Evolutionary conservation across 2,329 filamentous ascomycete species (phyloP).

Genomic region (Alternaria longipes): DNA sequence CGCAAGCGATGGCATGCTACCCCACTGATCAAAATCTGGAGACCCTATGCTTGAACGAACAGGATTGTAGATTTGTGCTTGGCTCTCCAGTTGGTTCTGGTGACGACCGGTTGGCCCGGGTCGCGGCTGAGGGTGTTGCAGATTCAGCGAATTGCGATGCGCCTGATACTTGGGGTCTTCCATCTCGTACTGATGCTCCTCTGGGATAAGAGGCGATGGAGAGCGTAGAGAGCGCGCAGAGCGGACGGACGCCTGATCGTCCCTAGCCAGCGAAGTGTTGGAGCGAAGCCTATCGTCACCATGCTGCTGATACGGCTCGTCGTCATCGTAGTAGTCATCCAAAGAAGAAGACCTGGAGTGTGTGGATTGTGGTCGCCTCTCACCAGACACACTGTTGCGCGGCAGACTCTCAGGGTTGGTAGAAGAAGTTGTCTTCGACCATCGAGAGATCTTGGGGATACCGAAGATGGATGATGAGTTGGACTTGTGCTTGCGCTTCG

Average conservation of each 20-base stretch:
- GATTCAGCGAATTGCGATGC: constrained; percentile 80
- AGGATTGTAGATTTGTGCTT: constrained; percentile 72
- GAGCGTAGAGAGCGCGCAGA: constrained; percentile 53
- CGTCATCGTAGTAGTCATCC: constrained; percentile 70
- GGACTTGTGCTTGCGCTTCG: constrained; percentile 86
- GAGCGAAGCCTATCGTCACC: constrained; percentile 64
- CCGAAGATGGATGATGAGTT: constrained; percentile 78
- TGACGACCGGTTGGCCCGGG: constrained; percentile 78
- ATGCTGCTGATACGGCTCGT: constrained; percentile 63
- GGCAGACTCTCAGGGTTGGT: constrained; percentile 81
- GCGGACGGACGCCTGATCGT: constrained; percentile 38
- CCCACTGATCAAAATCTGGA: constrained; percentile 59
- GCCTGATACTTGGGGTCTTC: constrained; percentile 82
- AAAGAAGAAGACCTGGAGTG: constrained; percentile 83
- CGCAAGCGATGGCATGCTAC: constrained; percentile 55
- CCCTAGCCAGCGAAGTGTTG: constrained; percentile 45
- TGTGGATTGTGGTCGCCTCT: constrained; percentile 69
- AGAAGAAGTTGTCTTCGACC: constrained; percentile 95
- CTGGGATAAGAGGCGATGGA: constrained; percentile 64
- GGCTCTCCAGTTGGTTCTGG: constrained; percentile 75
- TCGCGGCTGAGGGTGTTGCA: constrained; percentile 81
- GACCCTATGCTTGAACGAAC: constrained; percentile 30
- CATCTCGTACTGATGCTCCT: constrained; percentile 57
- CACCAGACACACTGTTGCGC: constrained; percentile 66
- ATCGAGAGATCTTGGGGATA: constrained; percentile 88